These are phyloP conservation scores for Mortierella claussenii DNA, from an alignment of 192 early-diverging fungal genomes.

Conservation along the genomic window DNA sequence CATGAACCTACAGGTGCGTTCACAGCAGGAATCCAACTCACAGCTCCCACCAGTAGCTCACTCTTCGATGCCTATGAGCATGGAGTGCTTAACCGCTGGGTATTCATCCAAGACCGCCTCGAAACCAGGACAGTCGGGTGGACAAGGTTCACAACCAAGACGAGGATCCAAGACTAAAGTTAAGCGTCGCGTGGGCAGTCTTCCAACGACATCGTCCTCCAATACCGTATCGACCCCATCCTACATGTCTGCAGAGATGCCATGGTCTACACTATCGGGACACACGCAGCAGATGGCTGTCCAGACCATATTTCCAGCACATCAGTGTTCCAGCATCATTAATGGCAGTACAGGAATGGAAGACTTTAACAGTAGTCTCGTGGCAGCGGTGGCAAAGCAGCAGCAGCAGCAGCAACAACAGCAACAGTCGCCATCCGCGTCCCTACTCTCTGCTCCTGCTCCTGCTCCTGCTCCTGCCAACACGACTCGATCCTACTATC, in stretches of 20 bases:
- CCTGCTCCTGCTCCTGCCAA: too few relatives aligned
- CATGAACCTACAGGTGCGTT: not conserved
- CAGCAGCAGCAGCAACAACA: not conserved
- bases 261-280: constrained; percentile 17
- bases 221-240: constrained; percentile 1
- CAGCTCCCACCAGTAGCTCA: not conserved
- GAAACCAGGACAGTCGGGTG: too few relatives aligned
- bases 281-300: constrained; percentile 9
- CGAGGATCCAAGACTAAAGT: constrained; percentile 20
- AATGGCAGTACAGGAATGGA: too few relatives aligned
- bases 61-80: too few relatives aligned
- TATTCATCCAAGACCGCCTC: too few relatives aligned
- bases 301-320: constrained; percentile 5
- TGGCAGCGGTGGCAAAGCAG: not conserved
- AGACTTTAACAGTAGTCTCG: too few relatives aligned
- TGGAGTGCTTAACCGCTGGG: too few relatives aligned
- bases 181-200: constrained; percentile 20
- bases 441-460: too few relatives aligned
- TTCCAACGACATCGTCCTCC: constrained; percentile 7
- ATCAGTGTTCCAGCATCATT: constrained; percentile 7
- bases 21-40: constrained; percentile 1
- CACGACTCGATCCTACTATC: constrained; percentile 20
- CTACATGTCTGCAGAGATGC: constrained; percentile 25
- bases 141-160: constrained; percentile 10
- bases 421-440: not conserved